Evolutionary conservation across 768 basidiomycete species (phyloP).

Genomic region (Albatrellus ellisii): DNA sequence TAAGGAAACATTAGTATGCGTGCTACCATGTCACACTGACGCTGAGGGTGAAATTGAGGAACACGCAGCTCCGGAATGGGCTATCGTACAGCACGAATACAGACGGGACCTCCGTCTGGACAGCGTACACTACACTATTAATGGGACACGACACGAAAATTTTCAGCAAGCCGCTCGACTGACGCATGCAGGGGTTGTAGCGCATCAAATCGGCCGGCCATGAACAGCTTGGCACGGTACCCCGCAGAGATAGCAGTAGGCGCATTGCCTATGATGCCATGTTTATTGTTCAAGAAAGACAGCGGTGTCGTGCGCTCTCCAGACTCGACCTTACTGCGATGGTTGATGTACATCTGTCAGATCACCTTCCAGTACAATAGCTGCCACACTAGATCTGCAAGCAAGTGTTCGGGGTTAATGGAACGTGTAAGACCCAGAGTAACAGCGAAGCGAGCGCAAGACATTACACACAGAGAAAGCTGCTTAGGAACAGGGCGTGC

Average conservation of each 20-base stretch:
- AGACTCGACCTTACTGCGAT: conserved; percentile 80
- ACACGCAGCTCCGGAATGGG: conserved; percentile 61
- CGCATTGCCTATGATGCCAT: conserved; percentile 64
- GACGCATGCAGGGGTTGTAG: conserved; percentile 9
- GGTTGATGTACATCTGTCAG: conserved; percentile 81
- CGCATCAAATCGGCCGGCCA: conserved; percentile 72
- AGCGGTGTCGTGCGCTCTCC: conserved; percentile 88
- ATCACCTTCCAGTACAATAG: conserved; percentile 89
- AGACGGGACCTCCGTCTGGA: conserved; percentile 79
- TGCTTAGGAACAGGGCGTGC: conserved; percentile 64
- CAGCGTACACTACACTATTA: conserved; percentile 67
- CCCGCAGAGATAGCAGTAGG: conserved; percentile 46
- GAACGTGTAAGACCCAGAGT: background rate
- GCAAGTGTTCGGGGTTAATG: no score
- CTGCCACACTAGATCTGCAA: conserved; percentile 87
- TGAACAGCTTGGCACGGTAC: conserved; percentile 62
- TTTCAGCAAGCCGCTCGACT: conserved; percentile 3
- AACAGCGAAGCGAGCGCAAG: background rate
- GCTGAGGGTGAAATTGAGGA: conserved; percentile 67
- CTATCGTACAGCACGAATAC: conserved; percentile 77
- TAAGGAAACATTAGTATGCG: no score
- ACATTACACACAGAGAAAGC: conserved; percentile 67
- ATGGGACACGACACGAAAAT: conserved; percentile 3
- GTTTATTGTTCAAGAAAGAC: conserved; percentile 80
- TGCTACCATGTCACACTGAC: no score